Percentiles rank a stretch among this genome's conserved stretches.
Conservation (phyloP, 192 early-diverging fungal genomes). For the Umbelopsis isabellina region DNA sequence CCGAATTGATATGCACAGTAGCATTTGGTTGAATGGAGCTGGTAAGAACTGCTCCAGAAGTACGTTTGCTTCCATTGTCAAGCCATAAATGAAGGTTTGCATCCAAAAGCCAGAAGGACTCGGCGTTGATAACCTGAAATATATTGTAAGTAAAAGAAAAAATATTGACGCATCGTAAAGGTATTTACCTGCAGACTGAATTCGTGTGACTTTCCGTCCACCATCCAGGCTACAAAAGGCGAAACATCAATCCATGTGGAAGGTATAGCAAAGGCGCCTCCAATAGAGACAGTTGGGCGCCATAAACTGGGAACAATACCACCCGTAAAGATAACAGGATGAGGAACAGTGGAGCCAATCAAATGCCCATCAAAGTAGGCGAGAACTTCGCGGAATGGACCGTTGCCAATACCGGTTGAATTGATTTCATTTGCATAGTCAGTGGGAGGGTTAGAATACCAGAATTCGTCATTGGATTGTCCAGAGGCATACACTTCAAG, state of each 20-base stretch:
- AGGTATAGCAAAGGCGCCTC: conserved; percentile 24
- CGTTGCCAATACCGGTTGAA: background rate
- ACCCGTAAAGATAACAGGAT: conserved; percentile 24
- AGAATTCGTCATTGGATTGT: conserved; percentile 28
- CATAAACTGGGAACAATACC: conserved; percentile 26
- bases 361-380: conserved; percentile 22
- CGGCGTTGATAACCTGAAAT: conserved; percentile 19
- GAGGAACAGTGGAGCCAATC: conserved; percentile 10
- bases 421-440: conserved; percentile 15
- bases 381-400: conserved; percentile 26
- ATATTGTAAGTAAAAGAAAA: background rate
- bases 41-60: conserved; percentile 7
- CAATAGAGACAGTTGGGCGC: conserved; percentile 20
- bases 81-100: conserved; percentile 29
- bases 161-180: background rate
- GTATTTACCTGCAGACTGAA: conserved; percentile 19
- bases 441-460: conserved; percentile 23
- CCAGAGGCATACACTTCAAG: conserved; percentile 28
- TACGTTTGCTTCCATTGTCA: conserved; percentile 20
- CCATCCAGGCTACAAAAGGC: conserved; percentile 27
- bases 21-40: conserved; percentile 17
- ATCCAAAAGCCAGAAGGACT: conserved; percentile 24
- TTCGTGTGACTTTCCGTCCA: conserved; percentile 29
- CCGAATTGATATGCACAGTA: conserved; percentile 12
- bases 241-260: conserved; percentile 24